Percentiles rank a stretch among this genome's conserved stretches.
Evolutionary conservation across 179 eudicot species (phyloP).

Genomic region (Sideroxylon spinosum): DNA sequence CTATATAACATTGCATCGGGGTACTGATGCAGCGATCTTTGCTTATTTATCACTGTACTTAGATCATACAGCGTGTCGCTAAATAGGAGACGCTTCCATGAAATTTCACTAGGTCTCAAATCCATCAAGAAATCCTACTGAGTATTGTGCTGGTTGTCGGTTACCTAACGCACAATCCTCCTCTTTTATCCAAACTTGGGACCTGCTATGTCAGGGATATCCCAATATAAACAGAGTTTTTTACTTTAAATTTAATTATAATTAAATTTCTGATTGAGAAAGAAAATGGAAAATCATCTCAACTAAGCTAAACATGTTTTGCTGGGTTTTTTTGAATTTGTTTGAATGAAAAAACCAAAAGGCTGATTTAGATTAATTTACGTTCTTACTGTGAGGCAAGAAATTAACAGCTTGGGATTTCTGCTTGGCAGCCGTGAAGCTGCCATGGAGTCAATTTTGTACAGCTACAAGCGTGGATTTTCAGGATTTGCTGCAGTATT

Average conservation of each 20-base stretch:
- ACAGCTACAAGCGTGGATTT: conserved; percentile 44
- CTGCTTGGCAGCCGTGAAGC: conserved; percentile 32
- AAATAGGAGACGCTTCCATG: no score
- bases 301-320: not conserved
- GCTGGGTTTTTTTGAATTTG: not conserved
- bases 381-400: not conserved
- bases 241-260: not conserved
- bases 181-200: no score
- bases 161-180: no score
- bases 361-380: not conserved
- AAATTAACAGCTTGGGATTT: conserved; percentile 6
- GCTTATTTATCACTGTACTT: no score
- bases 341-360: not conserved
- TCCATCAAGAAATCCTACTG: no score
- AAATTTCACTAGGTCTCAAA: no score
- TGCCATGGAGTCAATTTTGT: conserved; percentile 30
- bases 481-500: conserved; percentile 40
- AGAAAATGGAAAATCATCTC: conserved; percentile 1
- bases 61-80: no score
- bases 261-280: not conserved
- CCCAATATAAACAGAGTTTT: no score
- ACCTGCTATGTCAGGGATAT: no score
- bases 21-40: no score
- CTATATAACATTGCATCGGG: no score
- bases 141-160: no score